Conservation (phyloP, 139 green algal genomes). For the Coelastrella sp. region DNA sequence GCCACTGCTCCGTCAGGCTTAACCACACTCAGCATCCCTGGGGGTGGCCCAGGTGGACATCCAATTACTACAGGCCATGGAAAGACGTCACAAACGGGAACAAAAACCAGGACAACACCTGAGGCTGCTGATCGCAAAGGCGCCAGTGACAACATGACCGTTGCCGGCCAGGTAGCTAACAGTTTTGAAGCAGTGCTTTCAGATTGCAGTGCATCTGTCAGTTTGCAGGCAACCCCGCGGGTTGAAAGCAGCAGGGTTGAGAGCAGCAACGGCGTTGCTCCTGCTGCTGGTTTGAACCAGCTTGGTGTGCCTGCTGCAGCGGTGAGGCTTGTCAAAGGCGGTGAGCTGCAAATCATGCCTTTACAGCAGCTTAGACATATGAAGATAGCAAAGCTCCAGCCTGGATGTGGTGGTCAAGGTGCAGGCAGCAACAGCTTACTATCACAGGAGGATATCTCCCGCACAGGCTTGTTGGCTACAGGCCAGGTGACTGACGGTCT, state of each 20-base stretch:
- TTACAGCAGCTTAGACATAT: constrained; percentile 4
- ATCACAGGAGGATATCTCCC: too few species aligned
- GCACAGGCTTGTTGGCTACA: too few species aligned
- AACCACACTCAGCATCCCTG: not conserved
- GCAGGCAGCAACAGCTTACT: not conserved
- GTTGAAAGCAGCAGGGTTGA: not conserved
- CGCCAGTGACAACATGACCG: not conserved
- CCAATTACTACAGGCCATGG: not conserved
- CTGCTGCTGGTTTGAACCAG: not conserved
- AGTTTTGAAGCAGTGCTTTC: not conserved
- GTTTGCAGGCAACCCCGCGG: not conserved
- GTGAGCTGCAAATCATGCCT: not conserved
- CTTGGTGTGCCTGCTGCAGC: constrained; percentile 1
- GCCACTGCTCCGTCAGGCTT: constrained; percentile 2
- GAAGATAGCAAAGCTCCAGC: not conserved
- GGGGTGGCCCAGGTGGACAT: not conserved
- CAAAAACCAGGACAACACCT: not conserved
- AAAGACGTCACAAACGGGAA: not conserved
- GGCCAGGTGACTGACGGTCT: too few species aligned
- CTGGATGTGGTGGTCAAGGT: not conserved
- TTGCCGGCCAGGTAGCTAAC: not conserved
- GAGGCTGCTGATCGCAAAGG: not conserved
- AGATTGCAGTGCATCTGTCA: not conserved
- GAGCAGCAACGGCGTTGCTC: not conserved
- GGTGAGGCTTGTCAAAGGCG: constrained; percentile 2